Conservation (phyloP, 345 rosid species). For the Rhodamnia argentea region DNA sequence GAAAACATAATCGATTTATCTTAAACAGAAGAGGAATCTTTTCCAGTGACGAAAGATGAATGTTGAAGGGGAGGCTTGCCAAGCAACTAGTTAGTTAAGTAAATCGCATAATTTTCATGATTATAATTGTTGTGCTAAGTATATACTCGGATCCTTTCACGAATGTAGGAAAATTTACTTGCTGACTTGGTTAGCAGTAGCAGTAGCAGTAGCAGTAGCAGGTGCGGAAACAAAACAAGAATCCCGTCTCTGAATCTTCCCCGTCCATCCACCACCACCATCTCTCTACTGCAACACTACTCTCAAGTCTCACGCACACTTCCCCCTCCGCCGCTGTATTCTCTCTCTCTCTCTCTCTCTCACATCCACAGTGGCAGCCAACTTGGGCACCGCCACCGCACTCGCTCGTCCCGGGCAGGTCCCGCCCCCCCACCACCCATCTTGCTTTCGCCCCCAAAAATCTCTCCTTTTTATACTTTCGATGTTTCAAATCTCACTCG, state of each 20-base stretch:
- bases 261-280: background rate
- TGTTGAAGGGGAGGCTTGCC: no score
- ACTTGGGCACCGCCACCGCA: background rate
- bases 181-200: no score
- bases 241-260: background rate
- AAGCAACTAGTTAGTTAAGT: background rate
- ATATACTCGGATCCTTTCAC: no score
- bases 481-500: background rate
- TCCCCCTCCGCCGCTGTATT: background rate
- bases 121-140: no score
- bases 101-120: background rate
- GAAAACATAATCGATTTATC: accelerated
- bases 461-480: background rate
- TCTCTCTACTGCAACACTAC: background rate
- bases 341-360: background rate
- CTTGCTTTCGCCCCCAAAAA: background rate
- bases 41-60: no score
- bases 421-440: background rate
- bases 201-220: background rate
- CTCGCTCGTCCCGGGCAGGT: background rate
- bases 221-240: background rate
- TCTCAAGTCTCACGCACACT: no score
- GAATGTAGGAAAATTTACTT: no score
- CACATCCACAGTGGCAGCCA: background rate
- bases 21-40: background rate